Conservation (phyloP, 108 stramenopile genomes). For the Stephanodiscus minutulus region DNA sequence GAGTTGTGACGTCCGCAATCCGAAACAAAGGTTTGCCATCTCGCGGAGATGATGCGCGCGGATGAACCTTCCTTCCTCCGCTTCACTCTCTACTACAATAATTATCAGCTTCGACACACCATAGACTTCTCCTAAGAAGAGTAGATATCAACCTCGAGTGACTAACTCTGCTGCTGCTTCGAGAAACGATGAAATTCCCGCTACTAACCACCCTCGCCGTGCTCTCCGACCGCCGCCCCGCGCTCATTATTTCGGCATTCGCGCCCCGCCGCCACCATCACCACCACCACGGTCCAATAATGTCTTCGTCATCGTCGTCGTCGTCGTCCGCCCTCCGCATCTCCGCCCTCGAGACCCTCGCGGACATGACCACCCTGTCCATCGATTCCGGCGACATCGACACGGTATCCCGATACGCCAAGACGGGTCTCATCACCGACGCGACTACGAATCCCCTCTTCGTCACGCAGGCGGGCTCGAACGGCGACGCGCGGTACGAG, state of each 20-base stretch:
- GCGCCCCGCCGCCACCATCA: background rate
- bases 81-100: no score
- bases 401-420: constrained; percentile 68
- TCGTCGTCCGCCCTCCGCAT: constrained; percentile 15
- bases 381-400: constrained; percentile 89
- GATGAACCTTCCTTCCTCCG: no score
- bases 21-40: no score
- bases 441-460: constrained; percentile 95
- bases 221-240: constrained; percentile 4
- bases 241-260: constrained; percentile 11
- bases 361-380: constrained; percentile 78
- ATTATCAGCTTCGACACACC: no score
- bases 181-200: constrained; percentile 34
- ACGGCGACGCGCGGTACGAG: constrained; percentile 77
- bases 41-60: no score
- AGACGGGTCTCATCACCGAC: constrained; percentile 82
- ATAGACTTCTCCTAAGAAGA: no score
- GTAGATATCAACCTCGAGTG: no score
- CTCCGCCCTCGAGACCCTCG: constrained; percentile 69
- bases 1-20: no score
- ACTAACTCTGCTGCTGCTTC: no score
- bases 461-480: constrained; percentile 79
- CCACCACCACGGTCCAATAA: background rate
- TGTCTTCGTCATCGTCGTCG: no score
- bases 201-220: constrained; percentile 9